Conservation (phyloP, 192 early-diverging fungal genomes). For the Rhizoclosmatium globosum region DNA sequence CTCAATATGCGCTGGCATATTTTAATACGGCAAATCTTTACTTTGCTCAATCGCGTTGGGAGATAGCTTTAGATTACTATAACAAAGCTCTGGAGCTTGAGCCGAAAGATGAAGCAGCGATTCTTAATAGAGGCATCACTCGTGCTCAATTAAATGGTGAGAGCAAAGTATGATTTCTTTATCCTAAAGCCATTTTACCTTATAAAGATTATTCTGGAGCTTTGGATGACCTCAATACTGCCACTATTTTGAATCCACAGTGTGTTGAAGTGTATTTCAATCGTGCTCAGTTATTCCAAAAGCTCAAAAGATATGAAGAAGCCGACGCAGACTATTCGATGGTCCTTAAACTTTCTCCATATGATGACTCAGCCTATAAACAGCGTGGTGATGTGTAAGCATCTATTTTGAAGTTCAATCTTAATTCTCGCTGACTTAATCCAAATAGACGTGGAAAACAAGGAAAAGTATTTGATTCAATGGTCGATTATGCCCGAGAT, state of each 20-base stretch:
- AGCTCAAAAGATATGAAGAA: conserved; percentile 45
- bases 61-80: conserved; percentile 52
- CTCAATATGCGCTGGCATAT: conserved; percentile 55
- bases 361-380: conserved; percentile 44
- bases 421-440: conserved; percentile 2
- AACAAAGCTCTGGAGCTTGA: conserved; percentile 45
- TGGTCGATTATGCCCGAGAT: conserved; percentile 55
- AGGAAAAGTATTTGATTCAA: conserved; percentile 43
- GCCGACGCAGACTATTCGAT: conserved; percentile 55
- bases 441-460: conserved; percentile 38
- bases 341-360: conserved; percentile 51
- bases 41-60: conserved; percentile 57
- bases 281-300: conserved; percentile 47
- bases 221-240: conserved; percentile 49
- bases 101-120: conserved; percentile 40
- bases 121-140: conserved; percentile 60
- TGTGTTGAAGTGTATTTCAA: conserved; percentile 52
- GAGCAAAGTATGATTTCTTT: neutral
- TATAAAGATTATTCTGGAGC: conserved; percentile 44
- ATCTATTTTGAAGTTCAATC: neutral
- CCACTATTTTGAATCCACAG: conserved; percentile 36
- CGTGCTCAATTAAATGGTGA: conserved; percentile 52
- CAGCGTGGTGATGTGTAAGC: conserved; percentile 53
- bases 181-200: neutral
- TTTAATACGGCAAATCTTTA: conserved; percentile 62